These are phyloP conservation scores for Chamaecyparis obtusa DNA, from an alignment of 75 land plant genomes.

Conservation along the genomic window DNA sequence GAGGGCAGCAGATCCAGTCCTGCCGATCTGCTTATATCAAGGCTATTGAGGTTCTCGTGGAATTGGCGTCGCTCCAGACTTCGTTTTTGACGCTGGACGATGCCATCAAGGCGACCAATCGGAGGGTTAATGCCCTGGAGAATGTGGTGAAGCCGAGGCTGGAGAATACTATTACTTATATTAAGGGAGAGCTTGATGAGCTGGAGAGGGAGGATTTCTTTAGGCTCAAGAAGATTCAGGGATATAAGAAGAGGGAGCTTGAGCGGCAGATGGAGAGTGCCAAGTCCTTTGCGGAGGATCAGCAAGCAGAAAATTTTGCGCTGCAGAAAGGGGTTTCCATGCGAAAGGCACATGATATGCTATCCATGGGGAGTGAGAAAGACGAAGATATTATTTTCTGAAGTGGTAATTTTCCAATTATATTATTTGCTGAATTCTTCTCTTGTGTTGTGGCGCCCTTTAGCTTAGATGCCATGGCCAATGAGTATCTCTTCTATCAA, in stretches of 20 bases:
- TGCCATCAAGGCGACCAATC: slow-evolving; percentile 93
- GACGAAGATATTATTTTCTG: no score
- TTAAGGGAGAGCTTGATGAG: slow-evolving; percentile 95
- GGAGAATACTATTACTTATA: slow-evolving; percentile 56
- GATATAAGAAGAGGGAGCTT: slow-evolving; percentile 83
- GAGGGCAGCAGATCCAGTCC: slow-evolving; percentile 86
- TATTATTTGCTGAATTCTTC: no score
- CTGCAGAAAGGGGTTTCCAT: slow-evolving; percentile 48
- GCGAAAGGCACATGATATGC: not conserved
- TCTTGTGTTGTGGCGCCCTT: no score
- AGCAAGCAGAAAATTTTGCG: slow-evolving; percentile 37
- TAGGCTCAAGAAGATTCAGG: slow-evolving; percentile 89
- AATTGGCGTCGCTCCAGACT: slow-evolving; percentile 91
- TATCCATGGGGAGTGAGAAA: no score
- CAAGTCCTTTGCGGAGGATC: slow-evolving; percentile 44
- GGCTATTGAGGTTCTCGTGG: slow-evolving; percentile 87
- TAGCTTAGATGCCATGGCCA: no score
- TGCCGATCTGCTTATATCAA: slow-evolving; percentile 78
- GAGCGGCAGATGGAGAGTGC: slow-evolving; percentile 54
- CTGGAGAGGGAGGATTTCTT: slow-evolving; percentile 95
- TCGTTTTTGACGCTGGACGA: slow-evolving; percentile 89
- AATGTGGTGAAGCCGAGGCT: slow-evolving; percentile 89
- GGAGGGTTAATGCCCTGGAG: slow-evolving; percentile 94
- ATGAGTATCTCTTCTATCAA: no score
- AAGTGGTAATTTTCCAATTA: no score